Base-by-base conservation (phyloP, 1,284 basidiomycete genomes). In the Xanthoconium separans region DNA sequence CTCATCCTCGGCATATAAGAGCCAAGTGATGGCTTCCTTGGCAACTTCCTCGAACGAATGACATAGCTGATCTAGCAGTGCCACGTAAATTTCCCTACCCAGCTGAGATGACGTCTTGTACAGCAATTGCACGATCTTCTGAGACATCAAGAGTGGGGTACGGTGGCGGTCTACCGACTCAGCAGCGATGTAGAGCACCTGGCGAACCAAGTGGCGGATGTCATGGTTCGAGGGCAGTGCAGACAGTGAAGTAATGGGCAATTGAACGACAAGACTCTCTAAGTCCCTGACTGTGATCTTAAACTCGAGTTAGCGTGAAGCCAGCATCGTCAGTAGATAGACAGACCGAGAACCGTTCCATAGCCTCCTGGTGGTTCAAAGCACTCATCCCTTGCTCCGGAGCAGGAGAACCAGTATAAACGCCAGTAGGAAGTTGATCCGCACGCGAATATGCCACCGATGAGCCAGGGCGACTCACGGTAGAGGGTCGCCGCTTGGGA, bases 11-110 rank as follows among this genome's bases (percentile, higher is more conserved):
- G 96, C 93, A 68, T 95, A 98, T 47, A 98, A 77, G 49, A 99
- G 77, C 97, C 97, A 99, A 13, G 91, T 93, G 54, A 95, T 91
- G 10, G 96, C 97, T 74, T 99, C 97, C 73, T 94, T 94, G 20
- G 91, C 93, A 43, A 98, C 95, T 65, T 97, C 94, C 63, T 91
- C 85, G 58, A 93, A 96, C 29, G 87, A 77, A 59, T 88, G 85
- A 73, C 97, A 99, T 22, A 99, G 78, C 58, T 92, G 87, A 60
- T 96, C 91, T 22, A 99, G 77, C 46, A 99, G 76, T 36, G 87
- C 83, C 33, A 94, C 93, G 70, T 95, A 98, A 24, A 96, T 87
- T 68, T 97, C 94, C 49, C 95, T 83, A 0, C 90, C 93, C 44
- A 98, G 78, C 55, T 89, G 85, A 4, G 85, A 83, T 2, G 82